Evolutionary conservation across 768 basidiomycete species (phyloP).

Genomic region (Suillus cothurnatus): DNA sequence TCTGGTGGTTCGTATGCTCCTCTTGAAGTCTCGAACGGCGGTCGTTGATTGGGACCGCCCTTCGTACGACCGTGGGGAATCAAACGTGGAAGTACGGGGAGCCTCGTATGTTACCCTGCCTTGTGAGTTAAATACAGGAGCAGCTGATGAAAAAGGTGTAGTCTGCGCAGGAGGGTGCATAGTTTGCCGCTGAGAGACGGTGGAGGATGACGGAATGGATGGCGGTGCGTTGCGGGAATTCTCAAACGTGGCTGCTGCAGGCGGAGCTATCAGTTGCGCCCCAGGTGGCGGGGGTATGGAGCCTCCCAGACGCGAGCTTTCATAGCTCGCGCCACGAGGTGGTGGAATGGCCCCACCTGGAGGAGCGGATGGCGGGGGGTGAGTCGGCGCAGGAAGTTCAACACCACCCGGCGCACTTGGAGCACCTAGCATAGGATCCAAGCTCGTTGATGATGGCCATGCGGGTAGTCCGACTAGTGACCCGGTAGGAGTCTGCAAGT

Average conservation of each 20-base stretch:
- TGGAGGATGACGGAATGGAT: background rate
- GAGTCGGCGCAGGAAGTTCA: conserved; percentile 24
- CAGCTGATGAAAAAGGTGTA: background rate
- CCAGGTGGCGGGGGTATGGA: conserved; percentile 17
- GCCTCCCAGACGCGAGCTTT: conserved; percentile 8
- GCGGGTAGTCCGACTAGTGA: conserved; percentile 34
- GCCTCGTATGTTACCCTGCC: conserved; percentile 3
- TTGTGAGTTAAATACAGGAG: conserved; percentile 2
- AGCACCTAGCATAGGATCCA: conserved; percentile 34
- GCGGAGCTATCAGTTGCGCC: conserved; percentile 23
- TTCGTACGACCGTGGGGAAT: conserved; percentile 10
- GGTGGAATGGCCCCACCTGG: conserved; percentile 11
- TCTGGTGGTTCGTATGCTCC: conserved; percentile 28
- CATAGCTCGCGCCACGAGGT: conserved; percentile 16
- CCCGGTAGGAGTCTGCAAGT: conserved; percentile 20
- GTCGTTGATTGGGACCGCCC: conserved; percentile 9
- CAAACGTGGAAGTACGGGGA: background rate
- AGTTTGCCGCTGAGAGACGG: background rate
- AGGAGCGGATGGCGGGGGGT: conserved; percentile 15
- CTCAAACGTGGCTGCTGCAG: conserved; percentile 14
- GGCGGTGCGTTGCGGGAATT: conserved; percentile 8
- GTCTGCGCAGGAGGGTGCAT: background rate
- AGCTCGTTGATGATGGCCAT: conserved; percentile 32
- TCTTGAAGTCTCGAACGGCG: conserved; percentile 10
- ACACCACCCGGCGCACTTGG: conserved; percentile 37